A percentile compares a stretch with the other conserved stretches of the same genome.
Conservation (phyloP, 2,329 filamentous ascomycete genomes). For the Cladosporium austrohemisphaericum region DNA sequence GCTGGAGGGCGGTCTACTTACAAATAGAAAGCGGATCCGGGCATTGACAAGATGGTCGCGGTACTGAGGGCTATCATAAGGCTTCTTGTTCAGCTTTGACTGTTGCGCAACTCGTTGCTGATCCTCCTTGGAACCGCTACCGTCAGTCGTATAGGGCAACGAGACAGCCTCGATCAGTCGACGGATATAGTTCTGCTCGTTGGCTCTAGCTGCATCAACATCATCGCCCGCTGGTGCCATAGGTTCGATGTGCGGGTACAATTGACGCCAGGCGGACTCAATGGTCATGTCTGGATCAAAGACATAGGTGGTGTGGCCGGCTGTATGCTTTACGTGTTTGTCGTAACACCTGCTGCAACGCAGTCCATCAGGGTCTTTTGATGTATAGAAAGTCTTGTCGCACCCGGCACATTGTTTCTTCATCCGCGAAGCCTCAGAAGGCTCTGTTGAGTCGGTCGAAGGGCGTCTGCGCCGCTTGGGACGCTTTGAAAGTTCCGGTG, state of each 20-base stretch:
- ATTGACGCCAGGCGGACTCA: neutral
- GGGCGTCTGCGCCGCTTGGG: neutral
- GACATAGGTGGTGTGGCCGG: conserved; percentile 8
- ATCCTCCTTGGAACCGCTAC: conserved; percentile 7
- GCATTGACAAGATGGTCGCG: conserved; percentile 18
- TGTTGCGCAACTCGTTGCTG: conserved; percentile 12
- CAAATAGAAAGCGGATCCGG: conserved; percentile 22
- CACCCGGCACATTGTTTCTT: conserved; percentile 12
- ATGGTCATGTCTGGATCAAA: conserved; percentile 5
- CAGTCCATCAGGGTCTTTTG: conserved; percentile 1
- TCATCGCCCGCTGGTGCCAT: conserved; percentile 3
- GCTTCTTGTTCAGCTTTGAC: conserved; percentile 15
- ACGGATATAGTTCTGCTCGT: conserved; percentile 1
- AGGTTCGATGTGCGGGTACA: conserved; percentile 6
- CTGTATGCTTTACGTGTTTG: conserved; percentile 14
- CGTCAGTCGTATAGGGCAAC: conserved; percentile 3
- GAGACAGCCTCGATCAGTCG: conserved; percentile 10
- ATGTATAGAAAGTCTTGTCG: conserved; percentile 11
- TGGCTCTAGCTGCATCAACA: neutral
- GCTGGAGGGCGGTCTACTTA: neutral
- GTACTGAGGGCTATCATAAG: conserved; percentile 16
- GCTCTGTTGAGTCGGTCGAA: neutral
- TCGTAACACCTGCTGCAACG: conserved; percentile 13
- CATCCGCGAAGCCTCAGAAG: conserved; percentile 1
- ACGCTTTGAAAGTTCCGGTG: neutral